Evolutionary conservation across 1,284 basidiomycete species (phyloP).

Genomic region (Papiliotrema flavescens): DNA sequence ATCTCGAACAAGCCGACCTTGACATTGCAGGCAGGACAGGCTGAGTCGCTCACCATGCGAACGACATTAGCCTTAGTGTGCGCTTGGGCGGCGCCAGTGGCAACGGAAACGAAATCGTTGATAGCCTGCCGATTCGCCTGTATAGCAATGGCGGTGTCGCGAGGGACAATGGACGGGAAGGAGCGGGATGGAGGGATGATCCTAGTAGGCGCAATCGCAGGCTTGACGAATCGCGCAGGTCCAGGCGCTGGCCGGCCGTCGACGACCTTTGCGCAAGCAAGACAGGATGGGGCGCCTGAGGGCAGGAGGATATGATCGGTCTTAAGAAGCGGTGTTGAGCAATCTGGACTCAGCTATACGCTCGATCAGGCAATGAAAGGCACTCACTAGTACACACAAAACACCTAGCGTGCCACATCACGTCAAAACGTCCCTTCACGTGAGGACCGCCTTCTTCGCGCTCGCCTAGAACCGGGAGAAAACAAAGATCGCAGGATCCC

Average conservation of each 20-base stretch:
- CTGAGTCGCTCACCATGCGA: not conserved
- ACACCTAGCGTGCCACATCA: slow-evolving; percentile 12
- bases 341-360: not conserved
- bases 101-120: not conserved
- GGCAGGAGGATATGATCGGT: not conserved
- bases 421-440: slow-evolving; percentile 2
- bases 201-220: not conserved
- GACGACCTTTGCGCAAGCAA: not conserved
- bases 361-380: not conserved
- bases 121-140: not conserved
- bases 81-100: not conserved
- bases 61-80: no score
- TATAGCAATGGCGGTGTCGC: not conserved
- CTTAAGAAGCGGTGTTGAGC: not conserved
- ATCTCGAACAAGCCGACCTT: no score
- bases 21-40: not conserved
- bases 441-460: slow-evolving; percentile 12
- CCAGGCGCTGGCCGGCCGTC: not conserved
- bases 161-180: not conserved
- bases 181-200: not conserved
- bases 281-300: not conserved
- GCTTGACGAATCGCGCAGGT: not conserved
- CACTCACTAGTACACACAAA: slow-evolving; percentile 11
- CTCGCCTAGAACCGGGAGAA: slow-evolving; percentile 8
- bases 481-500: slow-evolving; percentile 4